Conservation (phyloP, 139 green algal species). For the Auxenochlorella pyrenoidosa region DNA sequence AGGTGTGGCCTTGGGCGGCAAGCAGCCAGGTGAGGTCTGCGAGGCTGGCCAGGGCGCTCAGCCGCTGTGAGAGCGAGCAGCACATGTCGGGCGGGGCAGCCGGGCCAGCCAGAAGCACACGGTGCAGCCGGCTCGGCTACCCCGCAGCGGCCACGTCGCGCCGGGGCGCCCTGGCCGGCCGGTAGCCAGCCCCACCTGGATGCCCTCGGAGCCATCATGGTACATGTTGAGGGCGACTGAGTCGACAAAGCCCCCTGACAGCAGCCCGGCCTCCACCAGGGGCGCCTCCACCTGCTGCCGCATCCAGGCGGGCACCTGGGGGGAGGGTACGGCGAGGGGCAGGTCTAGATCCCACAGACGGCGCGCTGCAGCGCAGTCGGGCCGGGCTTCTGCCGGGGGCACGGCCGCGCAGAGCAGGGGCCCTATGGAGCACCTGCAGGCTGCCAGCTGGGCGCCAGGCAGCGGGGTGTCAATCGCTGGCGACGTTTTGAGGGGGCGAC, state of each 20-base stretch:
- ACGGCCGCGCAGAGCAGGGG: neutral
- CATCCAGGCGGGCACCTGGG: slow-evolving; percentile 28
- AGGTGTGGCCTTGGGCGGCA: too few species aligned
- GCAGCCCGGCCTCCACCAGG: slow-evolving; percentile 52
- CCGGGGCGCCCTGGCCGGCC: too few species aligned
- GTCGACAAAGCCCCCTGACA: slow-evolving; percentile 64
- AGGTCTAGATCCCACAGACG: too few species aligned
- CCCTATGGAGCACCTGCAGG: neutral
- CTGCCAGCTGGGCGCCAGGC: neutral
- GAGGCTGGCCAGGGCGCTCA: too few species aligned
- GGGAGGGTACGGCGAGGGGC: neutral
- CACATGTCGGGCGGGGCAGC: too few species aligned
- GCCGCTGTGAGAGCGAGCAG: too few species aligned
- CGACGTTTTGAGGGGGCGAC: neutral
- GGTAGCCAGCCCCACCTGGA: slow-evolving; percentile 37
- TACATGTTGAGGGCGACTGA: slow-evolving; percentile 78
- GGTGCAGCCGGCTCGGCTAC: too few species aligned
- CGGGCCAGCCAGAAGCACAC: too few species aligned
- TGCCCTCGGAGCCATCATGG: slow-evolving; percentile 80
- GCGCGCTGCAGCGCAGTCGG: neutral
- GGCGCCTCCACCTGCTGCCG: slow-evolving; percentile 59
- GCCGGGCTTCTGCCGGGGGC: too few species aligned
- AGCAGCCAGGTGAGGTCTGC: too few species aligned
- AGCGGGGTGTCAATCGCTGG: too few species aligned
- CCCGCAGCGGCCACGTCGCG: too few species aligned